phyloP scores from a whole-genome alignment of 2,329 filamentous ascomycete genomes.

The Cladosporium cucumerinum region DNA sequence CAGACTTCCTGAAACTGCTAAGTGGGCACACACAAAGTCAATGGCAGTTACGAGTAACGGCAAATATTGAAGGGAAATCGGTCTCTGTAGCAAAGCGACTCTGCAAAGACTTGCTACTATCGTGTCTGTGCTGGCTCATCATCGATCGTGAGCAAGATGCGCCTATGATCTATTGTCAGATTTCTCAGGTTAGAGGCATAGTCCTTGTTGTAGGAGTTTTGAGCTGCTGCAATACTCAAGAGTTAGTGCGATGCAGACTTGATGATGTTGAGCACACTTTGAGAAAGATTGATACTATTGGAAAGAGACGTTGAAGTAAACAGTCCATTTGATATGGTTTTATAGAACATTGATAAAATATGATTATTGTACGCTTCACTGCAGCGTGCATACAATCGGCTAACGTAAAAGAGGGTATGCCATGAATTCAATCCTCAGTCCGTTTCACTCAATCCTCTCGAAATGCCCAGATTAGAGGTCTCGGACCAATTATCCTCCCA shows the following conservation, averaged over 20 bases:
- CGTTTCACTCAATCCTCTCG: not conserved
- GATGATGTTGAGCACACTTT: not conserved
- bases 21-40: not conserved
- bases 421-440: not conserved
- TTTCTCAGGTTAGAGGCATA: not conserved
- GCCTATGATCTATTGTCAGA: not conserved
- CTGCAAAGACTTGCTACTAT: not conserved
- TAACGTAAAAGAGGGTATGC: not conserved
- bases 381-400: not conserved
- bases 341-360: not conserved
- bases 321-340: not conserved
- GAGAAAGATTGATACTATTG: not conserved
- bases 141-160: too few relatives aligned
- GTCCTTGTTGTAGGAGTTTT: too few relatives aligned
- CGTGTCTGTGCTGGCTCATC: too few relatives aligned
- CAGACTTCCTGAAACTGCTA: not conserved
- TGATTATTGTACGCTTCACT: not conserved
- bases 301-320: not conserved
- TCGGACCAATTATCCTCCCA: not conserved
- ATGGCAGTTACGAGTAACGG: too few relatives aligned
- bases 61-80: too few relatives aligned
- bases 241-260: too few relatives aligned
- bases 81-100: not conserved
- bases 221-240: too few relatives aligned
- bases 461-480: not conserved